Percentiles rank a stretch among this genome's conserved stretches.
These are phyloP conservation scores for Heritiera fomes DNA, from an alignment of 345 rosid species.

Conservation along the genomic window DNA sequence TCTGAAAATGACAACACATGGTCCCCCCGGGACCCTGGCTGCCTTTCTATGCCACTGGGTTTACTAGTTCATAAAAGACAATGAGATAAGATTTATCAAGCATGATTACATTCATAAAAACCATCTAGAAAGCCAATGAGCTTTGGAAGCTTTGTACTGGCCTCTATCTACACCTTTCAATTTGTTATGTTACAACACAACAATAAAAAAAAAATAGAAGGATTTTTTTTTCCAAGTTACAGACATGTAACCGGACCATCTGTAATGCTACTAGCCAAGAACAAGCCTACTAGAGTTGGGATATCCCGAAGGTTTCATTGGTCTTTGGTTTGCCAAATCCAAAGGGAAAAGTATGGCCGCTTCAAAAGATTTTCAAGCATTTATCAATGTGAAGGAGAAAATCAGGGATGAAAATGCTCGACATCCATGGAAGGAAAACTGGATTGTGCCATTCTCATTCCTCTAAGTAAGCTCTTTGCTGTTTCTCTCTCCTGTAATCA, in stretches of 20 bases:
- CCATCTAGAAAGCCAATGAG: background rate
- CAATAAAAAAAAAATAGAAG: background rate
- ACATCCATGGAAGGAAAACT: conserved; percentile 71
- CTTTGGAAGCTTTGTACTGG: conserved; percentile 12
- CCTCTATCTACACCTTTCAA: background rate
- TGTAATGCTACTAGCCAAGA: conserved; percentile 9
- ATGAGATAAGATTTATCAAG: background rate
- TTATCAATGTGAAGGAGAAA: conserved; percentile 8
- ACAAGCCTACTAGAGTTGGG: background rate
- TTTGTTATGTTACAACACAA: conserved; percentile 11
- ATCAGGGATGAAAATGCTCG: conserved; percentile 72
- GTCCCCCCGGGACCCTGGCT: no score
- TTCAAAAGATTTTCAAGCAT: background rate
- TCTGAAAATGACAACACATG: background rate
- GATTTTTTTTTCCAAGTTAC: background rate
- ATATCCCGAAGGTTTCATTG: background rate
- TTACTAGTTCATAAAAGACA: background rate
- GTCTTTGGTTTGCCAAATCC: conserved; percentile 9
- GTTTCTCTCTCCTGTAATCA: conserved; percentile 82
- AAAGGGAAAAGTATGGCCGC: background rate
- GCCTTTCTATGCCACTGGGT: background rate
- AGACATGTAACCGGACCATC: conserved; percentile 11
- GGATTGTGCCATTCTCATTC: conserved; percentile 60
- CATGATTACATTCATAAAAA: background rate
- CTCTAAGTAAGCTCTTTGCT: conserved; percentile 81